Percentiles rank a stretch among this genome's conserved stretches.
phyloP scores from a whole-genome alignment of 1,284 basidiomycete genomes.

The Amylostereum areolatum region DNA sequence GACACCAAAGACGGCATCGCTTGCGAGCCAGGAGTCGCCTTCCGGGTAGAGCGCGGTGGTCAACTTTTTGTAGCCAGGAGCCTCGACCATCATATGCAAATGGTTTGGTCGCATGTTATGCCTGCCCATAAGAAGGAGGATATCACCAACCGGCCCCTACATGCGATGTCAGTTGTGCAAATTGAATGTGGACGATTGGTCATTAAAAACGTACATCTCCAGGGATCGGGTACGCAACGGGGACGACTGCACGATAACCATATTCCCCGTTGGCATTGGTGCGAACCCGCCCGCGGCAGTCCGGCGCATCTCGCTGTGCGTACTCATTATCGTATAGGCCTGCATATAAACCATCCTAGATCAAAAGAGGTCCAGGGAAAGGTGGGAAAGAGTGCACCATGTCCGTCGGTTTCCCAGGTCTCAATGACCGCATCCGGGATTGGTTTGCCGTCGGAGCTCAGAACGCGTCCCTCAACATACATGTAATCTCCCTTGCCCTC shows the following conservation, averaged over 20 bases:
- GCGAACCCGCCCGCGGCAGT: slow-evolving; percentile 71
- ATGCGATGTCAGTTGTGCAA: not conserved
- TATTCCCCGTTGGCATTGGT: slow-evolving; percentile 63
- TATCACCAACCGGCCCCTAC: not conserved
- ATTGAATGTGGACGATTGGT: not conserved
- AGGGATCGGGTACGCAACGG: slow-evolving; percentile 76
- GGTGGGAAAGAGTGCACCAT: not conserved
- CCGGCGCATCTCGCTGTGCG: slow-evolving; percentile 50
- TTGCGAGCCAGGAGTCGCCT: not conserved
- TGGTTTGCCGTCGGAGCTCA: slow-evolving; percentile 26
- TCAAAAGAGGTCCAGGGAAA: not conserved
- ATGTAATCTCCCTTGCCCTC: slow-evolving; percentile 35
- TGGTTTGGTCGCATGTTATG: slow-evolving; percentile 5
- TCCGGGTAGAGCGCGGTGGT: slow-evolving; percentile 1
- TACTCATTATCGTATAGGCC: slow-evolving; percentile 69
- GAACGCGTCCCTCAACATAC: slow-evolving; percentile 30
- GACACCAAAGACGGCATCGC: not conserved
- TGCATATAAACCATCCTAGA: slow-evolving; percentile 8
- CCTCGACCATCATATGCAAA: not conserved
- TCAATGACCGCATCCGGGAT: slow-evolving; percentile 28
- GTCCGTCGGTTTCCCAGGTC: slow-evolving; percentile 37
- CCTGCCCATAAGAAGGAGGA: not conserved
- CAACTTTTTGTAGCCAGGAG: not conserved
- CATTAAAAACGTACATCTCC: slow-evolving; percentile 44
- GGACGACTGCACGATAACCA: slow-evolving; percentile 72